These are phyloP conservation scores for Urtica urens DNA, from an alignment of 306 rosid genomes.

Conservation along the genomic window DNA sequence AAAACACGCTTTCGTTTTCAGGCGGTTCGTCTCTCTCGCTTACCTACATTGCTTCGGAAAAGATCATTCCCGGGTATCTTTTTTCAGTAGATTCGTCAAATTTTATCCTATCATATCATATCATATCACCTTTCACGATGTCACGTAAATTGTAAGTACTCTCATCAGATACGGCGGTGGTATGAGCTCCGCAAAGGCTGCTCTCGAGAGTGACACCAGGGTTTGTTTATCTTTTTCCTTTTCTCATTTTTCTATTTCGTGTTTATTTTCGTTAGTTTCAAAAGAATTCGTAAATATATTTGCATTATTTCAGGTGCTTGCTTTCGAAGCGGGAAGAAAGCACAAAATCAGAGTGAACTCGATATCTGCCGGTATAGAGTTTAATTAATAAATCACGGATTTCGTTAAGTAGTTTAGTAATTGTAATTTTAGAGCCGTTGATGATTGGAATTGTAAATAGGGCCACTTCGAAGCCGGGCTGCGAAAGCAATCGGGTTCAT, in stretches of 20 bases:
- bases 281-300: too few relatives aligned
- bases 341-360: constrained; percentile 74
- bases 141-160: background rate
- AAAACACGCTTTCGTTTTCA: constrained; percentile 22
- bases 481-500: constrained; percentile 94
- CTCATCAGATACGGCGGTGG: constrained; percentile 86
- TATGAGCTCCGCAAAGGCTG: constrained; percentile 99
- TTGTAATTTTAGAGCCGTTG: background rate
- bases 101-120: constrained; percentile 1
- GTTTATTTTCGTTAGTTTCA: too few relatives aligned
- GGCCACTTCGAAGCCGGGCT: constrained; percentile 93
- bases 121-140: background rate
- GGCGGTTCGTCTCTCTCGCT: constrained; percentile 95
- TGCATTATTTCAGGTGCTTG: constrained; percentile 59
- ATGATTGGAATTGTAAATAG: constrained; percentile 21
- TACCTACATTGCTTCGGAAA: constrained; percentile 89
- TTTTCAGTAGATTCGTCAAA: constrained; percentile 4
- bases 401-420: background rate
- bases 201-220: constrained; percentile 87
- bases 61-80: constrained; percentile 88
- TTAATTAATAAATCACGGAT: background rate
- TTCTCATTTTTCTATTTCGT: background rate
- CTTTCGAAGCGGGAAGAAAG: constrained; percentile 95
- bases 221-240: constrained; percentile 34
- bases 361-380: constrained; percentile 66